Evolutionary conservation across 2,329 filamentous ascomycete species (phyloP).

Genomic region (Neonectria hederae): DNA sequence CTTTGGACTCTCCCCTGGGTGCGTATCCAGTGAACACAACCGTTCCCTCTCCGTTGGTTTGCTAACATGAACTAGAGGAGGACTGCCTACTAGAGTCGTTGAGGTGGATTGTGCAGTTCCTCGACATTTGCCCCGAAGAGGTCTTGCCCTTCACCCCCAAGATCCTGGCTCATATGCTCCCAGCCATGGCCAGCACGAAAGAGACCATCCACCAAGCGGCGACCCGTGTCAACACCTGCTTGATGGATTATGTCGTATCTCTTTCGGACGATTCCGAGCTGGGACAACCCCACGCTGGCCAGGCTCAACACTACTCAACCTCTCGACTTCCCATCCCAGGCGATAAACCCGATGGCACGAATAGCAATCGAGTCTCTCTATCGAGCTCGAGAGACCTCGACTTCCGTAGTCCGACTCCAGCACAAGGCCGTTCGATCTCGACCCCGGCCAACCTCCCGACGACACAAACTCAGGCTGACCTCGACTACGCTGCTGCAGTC

Average conservation of each 20-base stretch:
- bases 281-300: conserved; percentile 35
- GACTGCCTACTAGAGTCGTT: conserved; percentile 91
- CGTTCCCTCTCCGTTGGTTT: neutral
- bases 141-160: conserved; percentile 94
- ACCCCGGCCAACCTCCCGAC: conserved; percentile 56
- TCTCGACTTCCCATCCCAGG: conserved; percentile 56
- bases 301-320: conserved; percentile 43
- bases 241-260: conserved; percentile 95
- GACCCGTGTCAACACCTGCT: conserved; percentile 84
- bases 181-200: conserved; percentile 90
- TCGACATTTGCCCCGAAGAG: conserved; percentile 97
- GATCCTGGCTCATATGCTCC: conserved; percentile 89
- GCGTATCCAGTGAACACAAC: conserved; percentile 39
- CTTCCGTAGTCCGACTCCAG: conserved; percentile 61
- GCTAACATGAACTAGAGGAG: conserved; percentile 70
- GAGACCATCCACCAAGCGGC: conserved; percentile 91
- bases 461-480: conserved; percentile 67
- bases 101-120: conserved; percentile 94
- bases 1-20: conserved; percentile 85
- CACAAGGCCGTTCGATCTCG: conserved; percentile 57
- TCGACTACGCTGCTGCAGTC: conserved; percentile 97
- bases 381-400: conserved; percentile 65
- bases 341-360: conserved; percentile 58
- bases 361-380: conserved; percentile 61
- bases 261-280: conserved; percentile 74